A percentile compares a stretch with the other conserved stretches of the same genome.
Evolutionary conservation across 148 eudicot genomes (phyloP).

Genomic region (Amaranthus hypochondriacus): DNA sequence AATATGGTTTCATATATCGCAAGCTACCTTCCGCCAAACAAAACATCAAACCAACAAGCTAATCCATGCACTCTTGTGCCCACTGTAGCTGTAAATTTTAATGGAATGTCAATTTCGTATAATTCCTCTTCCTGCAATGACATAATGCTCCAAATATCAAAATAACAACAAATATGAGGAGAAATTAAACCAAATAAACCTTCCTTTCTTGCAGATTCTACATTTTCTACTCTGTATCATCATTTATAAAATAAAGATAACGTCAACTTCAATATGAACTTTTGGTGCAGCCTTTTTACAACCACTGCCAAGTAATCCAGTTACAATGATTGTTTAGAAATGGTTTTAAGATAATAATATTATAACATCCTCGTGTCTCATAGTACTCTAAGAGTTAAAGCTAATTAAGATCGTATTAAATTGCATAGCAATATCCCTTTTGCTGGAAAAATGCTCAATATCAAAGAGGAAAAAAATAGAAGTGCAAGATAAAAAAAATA

Average conservation of each 20-base stretch:
- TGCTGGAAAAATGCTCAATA: background rate
- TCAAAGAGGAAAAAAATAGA: background rate
- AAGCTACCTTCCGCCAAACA: constrained; percentile 89
- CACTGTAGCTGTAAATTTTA: constrained; percentile 69
- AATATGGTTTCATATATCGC: background rate
- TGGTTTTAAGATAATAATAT: too few relatives aligned
- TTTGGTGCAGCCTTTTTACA: too few relatives aligned
- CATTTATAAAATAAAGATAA: background rate
- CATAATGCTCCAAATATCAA: background rate
- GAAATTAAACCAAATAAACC: background rate
- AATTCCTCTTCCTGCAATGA: constrained; percentile 83
- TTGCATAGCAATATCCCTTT: too few relatives aligned
- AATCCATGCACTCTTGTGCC: constrained; percentile 92
- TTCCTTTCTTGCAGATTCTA: background rate
- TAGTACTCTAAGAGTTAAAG: background rate
- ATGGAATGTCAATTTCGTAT: constrained; percentile 84
- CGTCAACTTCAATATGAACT: too few relatives aligned
- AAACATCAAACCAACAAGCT: constrained; percentile 98
- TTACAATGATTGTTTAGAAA: too few relatives aligned
- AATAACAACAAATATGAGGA: background rate
- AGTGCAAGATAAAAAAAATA: background rate
- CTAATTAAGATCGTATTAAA: background rate
- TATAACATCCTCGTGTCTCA: background rate
- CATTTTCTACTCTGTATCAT: background rate
- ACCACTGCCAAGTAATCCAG: too few relatives aligned